Base-by-base conservation (phyloP, 116 monocot genomes). In the Thalassia testudinum region DNA sequence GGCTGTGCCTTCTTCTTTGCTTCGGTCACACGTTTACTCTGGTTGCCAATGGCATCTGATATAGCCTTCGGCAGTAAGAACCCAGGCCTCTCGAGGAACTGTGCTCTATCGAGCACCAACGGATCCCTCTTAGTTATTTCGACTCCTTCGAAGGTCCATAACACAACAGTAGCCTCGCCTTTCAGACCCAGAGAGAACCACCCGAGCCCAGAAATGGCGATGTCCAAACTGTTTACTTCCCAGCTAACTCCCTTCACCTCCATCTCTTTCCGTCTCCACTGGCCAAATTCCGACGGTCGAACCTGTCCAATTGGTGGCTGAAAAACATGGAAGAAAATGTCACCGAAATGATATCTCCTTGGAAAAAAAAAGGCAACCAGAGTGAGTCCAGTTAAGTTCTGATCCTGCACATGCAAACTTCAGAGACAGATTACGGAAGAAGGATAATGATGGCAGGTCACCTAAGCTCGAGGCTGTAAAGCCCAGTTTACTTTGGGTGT, bases 111-210 rank as follows among this genome's bases (percentile, higher is more conserved):
- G 27, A 88, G 61, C 58, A 85, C 72, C 67, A 95, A 52, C 1
- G 95, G 82, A 25, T 95, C 89, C 58, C 95, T 67, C 29, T 79
- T 63, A 17, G 75, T 79, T 30, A 85, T 52, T 48, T 79, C 65
- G 30, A 88, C 61, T 1, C 85, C 95, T 43, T 78, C 77, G 18
- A 70, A 95, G 24, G 79, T 95, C 89, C 88, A 88, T 20, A 95
- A 30, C 17, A 54, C 23, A 34, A 95, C 54, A 37, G 67, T 77
- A 19, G 89, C 95, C 42, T 85, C 77, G 23, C 95, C 85, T 58
- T 95, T 95, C 43, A 95, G 54, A 24, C 88, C 95, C 34, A 95
- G 12, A 49, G 85, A 95, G 30, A 81, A 81, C 88, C 88, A 95
- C 27, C 89, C 95, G 1, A 85, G 67, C 23, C 95, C 95, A 17